These are phyloP conservation scores for Fusarium dlaminii DNA, from an alignment of 2,329 filamentous ascomycete genomes.

Conservation along the genomic window DNA sequence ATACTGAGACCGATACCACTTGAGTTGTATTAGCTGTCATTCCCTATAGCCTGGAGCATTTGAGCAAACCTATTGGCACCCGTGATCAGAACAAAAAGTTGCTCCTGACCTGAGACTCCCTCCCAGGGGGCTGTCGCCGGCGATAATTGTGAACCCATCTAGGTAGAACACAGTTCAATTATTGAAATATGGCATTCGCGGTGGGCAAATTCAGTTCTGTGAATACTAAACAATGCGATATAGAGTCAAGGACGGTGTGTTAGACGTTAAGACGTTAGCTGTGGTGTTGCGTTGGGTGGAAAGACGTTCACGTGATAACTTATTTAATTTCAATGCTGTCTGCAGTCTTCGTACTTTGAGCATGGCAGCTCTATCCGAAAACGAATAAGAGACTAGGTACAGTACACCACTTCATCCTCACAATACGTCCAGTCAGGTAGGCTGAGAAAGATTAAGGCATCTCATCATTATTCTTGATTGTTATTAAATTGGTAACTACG, in stretches of 20 bases:
- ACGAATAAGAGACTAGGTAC: slow-evolving; percentile 28
- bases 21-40: slow-evolving; percentile 25
- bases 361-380: not conserved
- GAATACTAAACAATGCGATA: not conserved
- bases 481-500: slow-evolving; percentile 23
- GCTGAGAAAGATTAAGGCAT: not conserved
- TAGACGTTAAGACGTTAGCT: not conserved
- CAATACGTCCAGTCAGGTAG: not conserved
- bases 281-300: not conserved
- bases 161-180: not conserved
- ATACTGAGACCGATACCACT: slow-evolving; percentile 90
- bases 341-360: no score
- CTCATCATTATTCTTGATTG: slow-evolving; percentile 29
- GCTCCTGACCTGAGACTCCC: slow-evolving; percentile 51
- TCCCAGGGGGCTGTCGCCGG: slow-evolving; percentile 48
- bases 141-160: slow-evolving; percentile 39
- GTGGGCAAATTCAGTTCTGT: not conserved
- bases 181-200: not conserved
- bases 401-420: not conserved
- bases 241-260: slow-evolving; percentile 11
- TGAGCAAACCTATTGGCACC: slow-evolving; percentile 81
- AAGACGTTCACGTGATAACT: slow-evolving; percentile 18
- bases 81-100: slow-evolving; percentile 77
- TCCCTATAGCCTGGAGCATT: not conserved
- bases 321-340: slow-evolving; percentile 23